A percentile compares a stretch with the other conserved stretches of the same genome.
Conservation (phyloP, 2,329 filamentous ascomycete species). For the Tolypocladium ophioglossoides region DNA sequence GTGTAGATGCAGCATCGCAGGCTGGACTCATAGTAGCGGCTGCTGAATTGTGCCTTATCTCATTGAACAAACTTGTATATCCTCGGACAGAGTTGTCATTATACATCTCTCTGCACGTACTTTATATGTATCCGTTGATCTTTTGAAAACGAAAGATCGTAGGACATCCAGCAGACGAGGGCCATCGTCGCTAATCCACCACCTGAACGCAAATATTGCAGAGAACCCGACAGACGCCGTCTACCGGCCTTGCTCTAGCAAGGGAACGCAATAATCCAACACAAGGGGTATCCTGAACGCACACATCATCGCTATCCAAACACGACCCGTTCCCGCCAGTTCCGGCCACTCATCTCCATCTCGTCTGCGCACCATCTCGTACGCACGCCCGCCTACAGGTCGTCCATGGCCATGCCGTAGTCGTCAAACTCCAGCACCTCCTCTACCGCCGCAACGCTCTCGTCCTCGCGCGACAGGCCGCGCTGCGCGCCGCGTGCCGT, state of each 20-base stretch:
- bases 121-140: background rate
- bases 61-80: background rate
- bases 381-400: background rate
- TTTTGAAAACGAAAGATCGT: too few relatives aligned
- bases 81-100: background rate
- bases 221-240: too few relatives aligned
- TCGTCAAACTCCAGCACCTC: slow-evolving; percentile 18
- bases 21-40: background rate
- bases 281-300: background rate
- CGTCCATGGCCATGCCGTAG: slow-evolving; percentile 4
- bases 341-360: too few relatives aligned
- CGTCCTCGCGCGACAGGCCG: slow-evolving; percentile 9
- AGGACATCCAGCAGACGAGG: too few relatives aligned
- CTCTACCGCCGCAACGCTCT: slow-evolving; percentile 13
- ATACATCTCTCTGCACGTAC: background rate
- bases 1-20: background rate
- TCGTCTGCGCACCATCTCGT: background rate
- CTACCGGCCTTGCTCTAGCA: too few relatives aligned
- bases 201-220: too few relatives aligned
- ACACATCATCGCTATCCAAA: background rate
- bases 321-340: too few relatives aligned
- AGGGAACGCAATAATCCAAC: background rate
- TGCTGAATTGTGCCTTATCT: background rate
- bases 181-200: background rate
- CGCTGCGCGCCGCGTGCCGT: slow-evolving; percentile 9